Conservation (phyloP, 768 basidiomycete genomes). For the Tricholoma matsutake region DNA sequence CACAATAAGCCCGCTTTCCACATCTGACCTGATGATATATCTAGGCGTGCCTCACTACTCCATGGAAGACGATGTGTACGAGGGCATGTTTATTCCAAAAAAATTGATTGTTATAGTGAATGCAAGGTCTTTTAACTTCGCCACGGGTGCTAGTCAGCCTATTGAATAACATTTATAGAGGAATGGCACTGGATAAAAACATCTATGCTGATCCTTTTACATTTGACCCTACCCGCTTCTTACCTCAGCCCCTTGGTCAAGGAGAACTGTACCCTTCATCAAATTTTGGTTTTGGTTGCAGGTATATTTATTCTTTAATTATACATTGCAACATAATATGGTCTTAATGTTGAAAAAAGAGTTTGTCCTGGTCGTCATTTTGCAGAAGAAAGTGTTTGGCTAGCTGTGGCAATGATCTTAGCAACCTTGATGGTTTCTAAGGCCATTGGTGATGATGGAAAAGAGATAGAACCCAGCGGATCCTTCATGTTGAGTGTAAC, state of each 20-base stretch:
- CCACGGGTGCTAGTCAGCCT: not conserved
- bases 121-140: slow-evolving; percentile 4
- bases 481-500: not conserved
- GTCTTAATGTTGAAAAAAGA: slow-evolving; percentile 9
- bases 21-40: not conserved
- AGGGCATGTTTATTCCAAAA: slow-evolving; percentile 17
- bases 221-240: slow-evolving; percentile 41
- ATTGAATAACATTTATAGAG: slow-evolving; percentile 25
- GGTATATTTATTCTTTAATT: slow-evolving; percentile 11
- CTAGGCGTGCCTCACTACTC: slow-evolving; percentile 15
- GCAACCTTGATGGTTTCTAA: slow-evolving; percentile 35
- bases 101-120: slow-evolving; percentile 12
- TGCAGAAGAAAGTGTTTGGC: slow-evolving; percentile 38
- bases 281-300: slow-evolving; percentile 24
- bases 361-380: slow-evolving; percentile 45
- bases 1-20: not conserved
- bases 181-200: slow-evolving; percentile 34
- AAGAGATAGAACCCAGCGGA: slow-evolving; percentile 16
- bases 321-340: not conserved
- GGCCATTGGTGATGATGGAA: slow-evolving; percentile 29
- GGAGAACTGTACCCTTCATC: slow-evolving; percentile 10
- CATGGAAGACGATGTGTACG: slow-evolving; percentile 36
- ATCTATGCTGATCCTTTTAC: slow-evolving; percentile 36
- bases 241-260: slow-evolving; percentile 18
- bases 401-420: slow-evolving; percentile 16